These are phyloP conservation scores for Boletus eberwhitei DNA, from an alignment of 768 basidiomycete genomes.

Conservation along the genomic window DNA sequence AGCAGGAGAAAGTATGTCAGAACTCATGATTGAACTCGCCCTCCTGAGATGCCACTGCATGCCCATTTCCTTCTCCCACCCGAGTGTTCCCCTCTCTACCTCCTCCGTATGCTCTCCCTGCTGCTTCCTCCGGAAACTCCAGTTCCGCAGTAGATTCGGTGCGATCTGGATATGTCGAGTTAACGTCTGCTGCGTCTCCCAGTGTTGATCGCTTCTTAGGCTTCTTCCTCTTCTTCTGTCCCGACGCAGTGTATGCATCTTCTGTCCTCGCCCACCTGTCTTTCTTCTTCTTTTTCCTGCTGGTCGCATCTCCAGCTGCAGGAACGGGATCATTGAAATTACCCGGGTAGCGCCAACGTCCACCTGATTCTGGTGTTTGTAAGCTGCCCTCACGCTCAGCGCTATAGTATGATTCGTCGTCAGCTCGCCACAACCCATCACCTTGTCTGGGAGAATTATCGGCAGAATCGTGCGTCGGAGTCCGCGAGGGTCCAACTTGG, in stretches of 20 bases:
- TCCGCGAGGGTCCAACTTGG: conserved; percentile 43
- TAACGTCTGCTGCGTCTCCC: conserved; percentile 32
- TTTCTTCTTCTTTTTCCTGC: conserved; percentile 66
- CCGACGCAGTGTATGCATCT: conserved; percentile 61
- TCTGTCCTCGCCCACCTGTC: conserved; percentile 86
- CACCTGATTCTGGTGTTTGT: conserved; percentile 34
- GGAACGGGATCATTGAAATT: conserved; percentile 65
- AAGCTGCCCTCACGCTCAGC: conserved; percentile 36
- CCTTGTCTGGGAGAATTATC: conserved; percentile 24
- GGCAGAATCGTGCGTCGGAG: conserved; percentile 8
- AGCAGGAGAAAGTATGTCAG: conserved; percentile 28
- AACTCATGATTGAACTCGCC: conserved; percentile 68
- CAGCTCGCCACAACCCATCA: conserved; percentile 65
- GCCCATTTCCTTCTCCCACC: conserved; percentile 15
- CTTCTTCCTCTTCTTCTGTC: conserved; percentile 61
- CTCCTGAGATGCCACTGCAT: conserved; percentile 31
- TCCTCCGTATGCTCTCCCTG: conserved; percentile 60
- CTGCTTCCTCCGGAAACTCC: conserved; percentile 62
- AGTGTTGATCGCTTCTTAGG: conserved; percentile 46
- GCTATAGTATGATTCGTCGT: conserved; percentile 76
- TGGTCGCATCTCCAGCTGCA: conserved; percentile 39
- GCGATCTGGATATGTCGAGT: conserved; percentile 32
- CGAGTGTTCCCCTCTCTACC: conserved; percentile 13
- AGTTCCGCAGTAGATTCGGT: conserved; percentile 44
- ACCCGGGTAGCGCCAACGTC: conserved; percentile 82